Base-by-base conservation (phyloP, 495 filamentous ascomycete species). In the Elaphomyces granulatus region DNA sequence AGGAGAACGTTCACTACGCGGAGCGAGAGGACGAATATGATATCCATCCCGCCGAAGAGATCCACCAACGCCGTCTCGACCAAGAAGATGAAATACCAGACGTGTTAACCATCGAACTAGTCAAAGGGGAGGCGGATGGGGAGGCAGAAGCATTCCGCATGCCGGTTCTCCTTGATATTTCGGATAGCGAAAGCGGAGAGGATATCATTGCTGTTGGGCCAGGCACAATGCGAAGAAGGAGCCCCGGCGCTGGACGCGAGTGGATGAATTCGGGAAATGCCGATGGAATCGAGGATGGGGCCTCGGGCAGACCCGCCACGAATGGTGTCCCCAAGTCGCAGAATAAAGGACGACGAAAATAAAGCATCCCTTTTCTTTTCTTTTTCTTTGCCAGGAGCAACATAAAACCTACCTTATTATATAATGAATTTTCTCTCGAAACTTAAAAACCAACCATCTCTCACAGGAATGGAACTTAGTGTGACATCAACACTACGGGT, bases 21-120 rank as follows among this genome's bases (percentile, higher is more conserved):
- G 90, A 99, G 55, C 72, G 74, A 19, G 90, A 96, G 61, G 92
- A 96, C 51, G 90, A 99, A 50, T 99, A 96, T 47, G 90, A 99
- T 52, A 88, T 96, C 41, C 88, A 95, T 49, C 87, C 87, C 0
- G 80, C 87, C 17, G 87, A 94, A 53, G 90, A 96, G 56, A 81
- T 95, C 14, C 83, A 92, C 49, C 92, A 94, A 55, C 78, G 87
- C 12, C 71, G 85, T 18, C 64, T 95, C 3, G 86, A 95, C 52
- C 64, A 78, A 34, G 90, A 99, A 55, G 87, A 94, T 52, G 83
- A 88, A 45, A 76, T 80, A 36, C 77, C 94, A 1, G 92, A 99
- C 51, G 85, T 90, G 0, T 58, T 94, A 32, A 85, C 80, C 0
- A 63, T 83, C 33, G 80, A 85, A 38, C 70, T 72, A 12, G 64